Evolutionary conservation across 2,329 filamentous ascomycete species (phyloP), one percentile per base, ranked within the genome.

Genomic region (Claviceps quebecensis): DNA sequence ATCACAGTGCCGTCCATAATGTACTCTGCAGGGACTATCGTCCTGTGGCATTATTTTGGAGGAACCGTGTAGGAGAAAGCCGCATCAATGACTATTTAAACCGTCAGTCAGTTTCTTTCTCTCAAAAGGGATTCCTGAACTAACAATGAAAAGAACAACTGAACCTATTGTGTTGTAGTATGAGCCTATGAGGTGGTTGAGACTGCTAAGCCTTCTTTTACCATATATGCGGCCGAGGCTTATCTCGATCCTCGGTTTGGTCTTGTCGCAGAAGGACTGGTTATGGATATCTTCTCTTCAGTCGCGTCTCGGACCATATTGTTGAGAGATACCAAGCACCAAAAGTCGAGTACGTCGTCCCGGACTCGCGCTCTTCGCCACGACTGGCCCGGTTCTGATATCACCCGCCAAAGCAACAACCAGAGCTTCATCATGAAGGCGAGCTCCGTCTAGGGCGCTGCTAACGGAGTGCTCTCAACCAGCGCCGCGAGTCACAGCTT

Each of bases 401-500:
- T 4, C 45, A 17, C 11, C 8, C n/a, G 22, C 22, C 17, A 48
- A 37, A 41, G 23, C 17, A 26, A 39, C n/a, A 29, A 46, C 45
- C 41, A 45, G 38, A 44, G 38, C 49, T 16, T 45, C 19, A 57
- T 48, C 37, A 63, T 62, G 60, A 62, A 59, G 54, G 56, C 57
- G 47, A 57, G 54, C 29, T 59, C 72, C 16, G 55, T 45, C 1
- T 45, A 63, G 51, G 61, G 59, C 36, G 59, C 63, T 34, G 39
- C 48, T 5, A 11, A 37, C 17, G 40, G n/a, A 19, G 34, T 37
- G 13, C 14, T 53, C 6, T 48, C 45, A 13, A 40, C 45, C 9
- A 23, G 9, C 16, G 67, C 61, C 52, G 62, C 65, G 48, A 70
- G 66, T 7, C 56, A 52, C 39, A 50, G 57, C 36, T 36, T 61